Percentiles rank a stretch among this genome's conserved stretches.
Conservation (phyloP, 164 flowering plant species). For the Macadamia integrifolia region DNA sequence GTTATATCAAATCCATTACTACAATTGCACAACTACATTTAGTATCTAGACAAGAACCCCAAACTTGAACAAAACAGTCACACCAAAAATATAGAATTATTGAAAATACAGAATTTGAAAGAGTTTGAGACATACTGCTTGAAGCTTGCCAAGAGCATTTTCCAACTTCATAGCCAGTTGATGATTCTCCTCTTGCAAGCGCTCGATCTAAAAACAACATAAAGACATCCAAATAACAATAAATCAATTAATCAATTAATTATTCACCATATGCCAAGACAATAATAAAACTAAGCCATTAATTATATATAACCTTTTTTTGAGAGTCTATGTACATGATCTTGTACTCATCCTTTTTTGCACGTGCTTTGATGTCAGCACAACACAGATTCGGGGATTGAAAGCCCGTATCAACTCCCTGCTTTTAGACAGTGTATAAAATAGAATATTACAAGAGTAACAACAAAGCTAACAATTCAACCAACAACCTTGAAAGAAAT, state of each 20-base stretch:
- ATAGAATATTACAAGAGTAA: neutral
- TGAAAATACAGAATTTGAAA: neutral
- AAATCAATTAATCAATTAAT: neutral
- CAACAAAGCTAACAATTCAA: neutral
- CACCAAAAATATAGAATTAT: neutral
- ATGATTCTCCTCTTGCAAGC: conserved; percentile 30
- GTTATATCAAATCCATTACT: no score
- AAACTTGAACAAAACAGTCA: neutral
- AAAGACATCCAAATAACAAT: neutral
- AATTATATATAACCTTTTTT: conserved; percentile 33
- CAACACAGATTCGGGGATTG: neutral
- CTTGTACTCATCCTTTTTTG: conserved; percentile 17
- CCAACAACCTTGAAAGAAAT: neutral
- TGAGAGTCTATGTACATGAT: conserved; percentile 32
- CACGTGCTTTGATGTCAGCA: conserved; percentile 3
- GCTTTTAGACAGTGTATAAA: neutral
- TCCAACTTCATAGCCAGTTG: conserved; percentile 32
- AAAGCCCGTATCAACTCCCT: conserved; percentile 7
- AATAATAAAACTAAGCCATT: neutral
- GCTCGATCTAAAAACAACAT: conserved; percentile 27
- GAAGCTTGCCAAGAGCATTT: conserved; percentile 28
- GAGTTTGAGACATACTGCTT: conserved; percentile 27
- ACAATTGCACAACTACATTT: no score
- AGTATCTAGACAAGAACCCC: neutral
- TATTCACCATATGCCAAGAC: neutral